Percentiles rank a stretch among this genome's conserved stretches.
phyloP scores from a whole-genome alignment of 108 stramenopile species.

The Nitzschia putrida region DNA sequence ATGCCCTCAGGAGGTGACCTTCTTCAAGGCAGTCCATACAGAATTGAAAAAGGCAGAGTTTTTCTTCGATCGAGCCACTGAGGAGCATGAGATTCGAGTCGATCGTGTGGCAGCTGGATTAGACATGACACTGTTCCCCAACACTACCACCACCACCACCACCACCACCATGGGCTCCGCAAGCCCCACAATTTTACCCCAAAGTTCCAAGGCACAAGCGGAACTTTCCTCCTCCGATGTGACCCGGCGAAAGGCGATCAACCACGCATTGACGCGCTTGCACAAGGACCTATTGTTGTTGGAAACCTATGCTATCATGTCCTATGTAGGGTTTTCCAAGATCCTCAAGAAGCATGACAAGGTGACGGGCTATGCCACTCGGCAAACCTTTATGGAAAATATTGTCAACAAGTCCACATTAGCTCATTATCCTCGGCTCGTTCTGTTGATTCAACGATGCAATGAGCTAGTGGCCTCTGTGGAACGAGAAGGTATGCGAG shows the following conservation, averaged over 20 bases:
- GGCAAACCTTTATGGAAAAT: slow-evolving; percentile 72
- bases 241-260: slow-evolving; percentile 52
- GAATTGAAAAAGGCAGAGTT: slow-evolving; percentile 79
- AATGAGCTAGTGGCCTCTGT: slow-evolving; percentile 55
- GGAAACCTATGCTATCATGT: slow-evolving; percentile 96
- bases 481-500: slow-evolving; percentile 50
- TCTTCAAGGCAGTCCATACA: slow-evolving; percentile 75
- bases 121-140: slow-evolving; percentile 28
- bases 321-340: slow-evolving; percentile 92
- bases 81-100: slow-evolving; percentile 69
- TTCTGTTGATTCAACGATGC: slow-evolving; percentile 61
- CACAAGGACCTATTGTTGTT: slow-evolving; percentile 92
- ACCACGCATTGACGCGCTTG: slow-evolving; percentile 75
- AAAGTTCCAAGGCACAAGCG: slow-evolving; percentile 21
- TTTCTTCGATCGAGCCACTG: slow-evolving; percentile 74
- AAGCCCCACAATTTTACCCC: slow-evolving; percentile 34
- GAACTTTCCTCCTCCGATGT: slow-evolving; percentile 1
- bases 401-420: slow-evolving; percentile 75
- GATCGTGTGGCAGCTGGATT: slow-evolving; percentile 77
- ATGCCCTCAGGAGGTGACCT: slow-evolving; percentile 71
- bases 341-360: slow-evolving; percentile 98
- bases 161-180: no score
- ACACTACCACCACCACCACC: no score
- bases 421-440: slow-evolving; percentile 62
- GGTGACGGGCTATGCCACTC: slow-evolving; percentile 73